Base-by-base conservation (phyloP, 1,139 yeast genomes). In the Sugiyamaella novakii region DNA sequence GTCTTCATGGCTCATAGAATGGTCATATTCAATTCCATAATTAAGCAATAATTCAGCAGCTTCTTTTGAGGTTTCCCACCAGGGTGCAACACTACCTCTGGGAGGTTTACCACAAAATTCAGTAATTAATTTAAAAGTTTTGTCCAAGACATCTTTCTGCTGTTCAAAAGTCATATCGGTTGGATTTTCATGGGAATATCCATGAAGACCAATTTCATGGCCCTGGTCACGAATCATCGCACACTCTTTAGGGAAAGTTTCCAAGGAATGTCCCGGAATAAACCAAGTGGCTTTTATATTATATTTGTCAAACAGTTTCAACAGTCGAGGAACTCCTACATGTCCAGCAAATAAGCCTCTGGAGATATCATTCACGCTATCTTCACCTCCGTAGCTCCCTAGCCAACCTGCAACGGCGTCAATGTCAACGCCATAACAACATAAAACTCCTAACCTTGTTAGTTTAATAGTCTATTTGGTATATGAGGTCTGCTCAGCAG, bases 331-430 rank as follows among this genome's bases (percentile, higher is more conserved):
- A n/a, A 65, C 60, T 25, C 69, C 69, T 24, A 64, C 62, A 35
- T 64, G 64, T n/a, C 68, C 69, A 14, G 69, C 69, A 60, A 63
- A 65, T 19, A 64, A 53, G 33, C 68, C 68, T 48, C 69, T 57
- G 1, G 68, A 64, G 24, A 65, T 62, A 47, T 65, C 69, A 50
- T 61, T 65, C 15, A 62, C 57, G n/a, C 66, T 61, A 47, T 65
- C 68, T 51, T 63, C 65, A 11, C 69, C 69, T 18, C 69, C 69
- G 52, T 65, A 65, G 4, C 68, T 62, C 5, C 69, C 69, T 14
- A 65, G 55, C 69, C 69, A 65, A 2, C 68, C 69, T 7, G 65
- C 59, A 22, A 65, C 69, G 7, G 69, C 69, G 46, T 65, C 69
- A 27, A 65, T 65, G 42, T 65, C 69, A 22, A 65, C 65, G 30